Conservation (phyloP, 257 asterid genomes). For the Plantago major region DNA sequence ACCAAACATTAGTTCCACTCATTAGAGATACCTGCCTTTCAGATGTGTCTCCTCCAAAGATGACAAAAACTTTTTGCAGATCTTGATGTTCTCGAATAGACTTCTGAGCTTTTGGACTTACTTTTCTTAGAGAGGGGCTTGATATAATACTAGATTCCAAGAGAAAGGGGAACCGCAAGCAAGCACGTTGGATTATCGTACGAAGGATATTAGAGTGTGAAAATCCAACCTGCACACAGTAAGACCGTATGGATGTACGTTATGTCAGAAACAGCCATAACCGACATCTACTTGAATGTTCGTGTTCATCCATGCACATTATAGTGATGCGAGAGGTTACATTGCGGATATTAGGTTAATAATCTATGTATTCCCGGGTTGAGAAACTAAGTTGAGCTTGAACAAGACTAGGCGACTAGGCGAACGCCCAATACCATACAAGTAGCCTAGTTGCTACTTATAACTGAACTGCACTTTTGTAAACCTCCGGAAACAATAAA, state of each 20-base stretch:
- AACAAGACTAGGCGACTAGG: too few relatives aligned
- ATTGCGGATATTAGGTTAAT: not conserved
- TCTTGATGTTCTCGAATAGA: too few relatives aligned
- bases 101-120: slow-evolving; percentile 31
- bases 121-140: slow-evolving; percentile 33
- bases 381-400: too few relatives aligned
- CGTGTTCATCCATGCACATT: not conserved
- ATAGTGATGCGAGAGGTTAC: not conserved
- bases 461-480: too few relatives aligned
- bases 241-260: not conserved
- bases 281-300: too few relatives aligned
- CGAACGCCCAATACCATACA: too few relatives aligned
- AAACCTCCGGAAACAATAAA: too few relatives aligned
- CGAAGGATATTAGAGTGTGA: slow-evolving; percentile 84
- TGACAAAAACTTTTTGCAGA: slow-evolving; percentile 53
- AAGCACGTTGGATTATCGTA: slow-evolving; percentile 72
- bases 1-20: slow-evolving; percentile 97
- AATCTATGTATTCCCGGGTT: too few relatives aligned
- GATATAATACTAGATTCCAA: slow-evolving; percentile 35
- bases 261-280: not conserved
- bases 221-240: slow-evolving; percentile 67
- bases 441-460: too few relatives aligned
- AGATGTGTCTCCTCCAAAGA: slow-evolving; percentile 85
- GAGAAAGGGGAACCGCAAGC: slow-evolving; percentile 72
- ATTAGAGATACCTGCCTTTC: slow-evolving; percentile 92